Base-by-base conservation (phyloP, 2,329 filamentous ascomycete genomes). In the Alternaria gansuensis region DNA sequence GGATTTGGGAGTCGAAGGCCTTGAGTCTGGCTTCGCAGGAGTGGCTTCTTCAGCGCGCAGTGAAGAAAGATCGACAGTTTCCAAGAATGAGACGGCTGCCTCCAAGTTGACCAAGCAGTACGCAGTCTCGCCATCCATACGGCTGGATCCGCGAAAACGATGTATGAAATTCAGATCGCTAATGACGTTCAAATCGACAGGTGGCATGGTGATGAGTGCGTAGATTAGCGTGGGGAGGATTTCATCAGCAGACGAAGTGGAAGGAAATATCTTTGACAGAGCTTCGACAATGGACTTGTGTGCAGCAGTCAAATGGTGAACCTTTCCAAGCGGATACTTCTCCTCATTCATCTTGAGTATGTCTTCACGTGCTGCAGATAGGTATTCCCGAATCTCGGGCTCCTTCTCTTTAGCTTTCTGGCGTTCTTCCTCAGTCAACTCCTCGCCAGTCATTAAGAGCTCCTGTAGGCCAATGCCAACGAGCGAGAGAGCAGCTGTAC, bases 211-310 rank as follows among this genome's bases (percentile, higher is more conserved):
- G 74, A 99, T 96, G 60, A 99, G 85, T 0, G 93, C 92, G 80
- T 96, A 99, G 62, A 99, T 99, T 63, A 99, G 84, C 77, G 96
- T 97, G 0, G 95, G 95, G 76, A 99, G 88, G 54, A 99, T 96
- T 78, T 98, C 95, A 74, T 99, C 95, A 3, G 95, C 95, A 1
- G 95, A 98, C 0, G 95, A 97, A 0, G 86, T 86, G 0, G 93
- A 86, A 8, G 87, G 85, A 54, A 89, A 84, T 21, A 89, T 79
- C 53, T 85, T 84, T 14, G 86, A 88, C 17, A 90, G 75, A 4
- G 93, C 93, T 75, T 98, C 94, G 48, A 99, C 95, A 63, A 99
- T 98, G 64, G 89, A 90, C 80, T 96, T 96, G 77, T 98, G 95
- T 3, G 92, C 91, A 37, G 89, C 88, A 65, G 93, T 96, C 55